Base-by-base conservation (phyloP, 2,329 filamentous ascomycete species). In the Seiridium unicorne region DNA sequence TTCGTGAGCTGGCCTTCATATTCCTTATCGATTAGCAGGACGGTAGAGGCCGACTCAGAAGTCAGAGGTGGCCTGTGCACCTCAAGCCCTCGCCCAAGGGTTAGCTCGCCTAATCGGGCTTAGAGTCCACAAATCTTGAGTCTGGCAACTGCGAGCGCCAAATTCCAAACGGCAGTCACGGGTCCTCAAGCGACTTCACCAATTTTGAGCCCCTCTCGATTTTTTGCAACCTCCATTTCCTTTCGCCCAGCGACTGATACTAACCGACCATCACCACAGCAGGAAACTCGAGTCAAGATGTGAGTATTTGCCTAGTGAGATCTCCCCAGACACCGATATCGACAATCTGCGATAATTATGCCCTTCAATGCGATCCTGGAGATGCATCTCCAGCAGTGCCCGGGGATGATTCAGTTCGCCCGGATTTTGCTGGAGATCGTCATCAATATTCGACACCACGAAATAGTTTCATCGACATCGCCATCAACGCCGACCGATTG, bases 161-260 rank as follows among this genome's bases (percentile, higher is more conserved):
- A 58, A 58, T 58, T 58, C 46, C 42, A 44, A 34, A 49, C 34
- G 44, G 34, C 55, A 49, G 55, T 58, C 55, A 58, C 55, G 46
- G 46, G 55, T 58, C 36, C 42, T 51, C 42, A 46, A 44, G 32
- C 40, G 55, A n/a, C 34, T 40, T 58, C 55, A 46, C 55, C 46
- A 58, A 58, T 58, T 58, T 58, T 46, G 55, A 51, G 55, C 57
- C 57, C 57, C 57, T 59, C 57, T 59, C 49, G 57, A 51, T 59
- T 59, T 59, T 59, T 59, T 54, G 51, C 26, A 32, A 47, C 46
- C 44, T 58, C 55, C n/a, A 18, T 42, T 48, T 57, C 55, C 40
- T 40, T 55, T 46, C 53, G 44, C 42, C 55, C 55, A 58, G 55
- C 55, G 44, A 49, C 44, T 26, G 34, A 44, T 47, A 57, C 55